These are phyloP conservation scores for Nakazawaea holstii DNA, from an alignment of 805 yeast species.

Conservation along the genomic window DNA sequence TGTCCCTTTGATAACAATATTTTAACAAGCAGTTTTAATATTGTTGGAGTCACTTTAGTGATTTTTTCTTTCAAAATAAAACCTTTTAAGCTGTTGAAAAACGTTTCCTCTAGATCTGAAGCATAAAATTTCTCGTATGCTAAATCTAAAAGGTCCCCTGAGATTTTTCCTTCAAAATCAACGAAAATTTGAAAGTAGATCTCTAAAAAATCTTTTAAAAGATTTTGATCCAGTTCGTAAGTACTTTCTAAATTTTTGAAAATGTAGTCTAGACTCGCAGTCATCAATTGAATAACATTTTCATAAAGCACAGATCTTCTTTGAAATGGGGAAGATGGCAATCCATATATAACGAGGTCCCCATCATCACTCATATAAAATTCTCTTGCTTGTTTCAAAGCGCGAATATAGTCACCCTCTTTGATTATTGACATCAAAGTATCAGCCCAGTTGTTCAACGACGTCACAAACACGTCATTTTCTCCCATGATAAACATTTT, in stretches of 20 bases:
- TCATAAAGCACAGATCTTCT: slow-evolving; percentile 47
- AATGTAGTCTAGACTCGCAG: slow-evolving; percentile 42
- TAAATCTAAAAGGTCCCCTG: slow-evolving; percentile 34
- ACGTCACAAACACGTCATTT: slow-evolving; percentile 51
- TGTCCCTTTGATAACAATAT: slow-evolving; percentile 34
- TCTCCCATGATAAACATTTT: slow-evolving; percentile 49
- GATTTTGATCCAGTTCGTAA: slow-evolving; percentile 13
- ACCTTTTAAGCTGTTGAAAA: slow-evolving; percentile 48
- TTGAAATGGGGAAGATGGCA: slow-evolving; percentile 40
- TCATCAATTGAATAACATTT: slow-evolving; percentile 52
- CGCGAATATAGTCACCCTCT: slow-evolving; percentile 43
- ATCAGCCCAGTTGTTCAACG: slow-evolving; percentile 68
- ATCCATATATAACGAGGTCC: slow-evolving; percentile 46
- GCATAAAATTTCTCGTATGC: slow-evolving; percentile 37
- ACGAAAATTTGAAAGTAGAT: slow-evolving; percentile 36
- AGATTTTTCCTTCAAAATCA: slow-evolving; percentile 24
- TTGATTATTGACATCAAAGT: slow-evolving; percentile 42
- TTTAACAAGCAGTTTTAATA: slow-evolving; percentile 58
- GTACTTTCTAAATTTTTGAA: slow-evolving; percentile 20
- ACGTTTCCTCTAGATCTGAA: slow-evolving; percentile 29
- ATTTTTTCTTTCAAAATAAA: slow-evolving; percentile 45
- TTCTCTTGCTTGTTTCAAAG: slow-evolving; percentile 48
- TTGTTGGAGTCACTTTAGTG: slow-evolving; percentile 49
- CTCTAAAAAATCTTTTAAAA: slow-evolving; percentile 26
- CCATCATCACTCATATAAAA: slow-evolving; percentile 44